phyloP scores from a whole-genome alignment of 768 basidiomycete genomes.

The Mycena maculata region DNA sequence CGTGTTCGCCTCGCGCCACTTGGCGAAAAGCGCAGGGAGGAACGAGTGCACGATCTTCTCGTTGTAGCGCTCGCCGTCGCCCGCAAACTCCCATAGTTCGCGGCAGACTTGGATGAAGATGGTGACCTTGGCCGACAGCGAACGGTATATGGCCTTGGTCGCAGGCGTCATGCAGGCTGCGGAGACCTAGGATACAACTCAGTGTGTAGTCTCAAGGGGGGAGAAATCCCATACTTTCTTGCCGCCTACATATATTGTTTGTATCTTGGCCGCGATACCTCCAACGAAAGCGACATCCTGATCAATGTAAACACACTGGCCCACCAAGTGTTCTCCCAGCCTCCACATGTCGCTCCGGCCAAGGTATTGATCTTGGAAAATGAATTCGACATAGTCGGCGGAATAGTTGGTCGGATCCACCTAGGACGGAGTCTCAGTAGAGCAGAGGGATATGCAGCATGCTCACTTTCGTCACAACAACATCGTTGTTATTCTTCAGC shows the following conservation, averaged over 20 bases:
- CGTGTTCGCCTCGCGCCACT: slow-evolving; percentile 86
- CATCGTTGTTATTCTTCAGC: slow-evolving; percentile 78
- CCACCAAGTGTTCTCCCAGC: slow-evolving; percentile 82
- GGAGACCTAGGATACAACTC: slow-evolving; percentile 59
- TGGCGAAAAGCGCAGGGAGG: slow-evolving; percentile 87
- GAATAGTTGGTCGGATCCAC: slow-evolving; percentile 72
- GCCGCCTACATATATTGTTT: slow-evolving; percentile 78
- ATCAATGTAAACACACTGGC: slow-evolving; percentile 83
- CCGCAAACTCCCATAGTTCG: slow-evolving; percentile 97
- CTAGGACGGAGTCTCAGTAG: slow-evolving; percentile 51
- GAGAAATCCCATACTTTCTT: slow-evolving; percentile 60
- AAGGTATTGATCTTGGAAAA: slow-evolving; percentile 95
- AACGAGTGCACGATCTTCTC: slow-evolving; percentile 99
- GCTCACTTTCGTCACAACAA: slow-evolving; percentile 79
- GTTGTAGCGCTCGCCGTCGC: slow-evolving; percentile 94
- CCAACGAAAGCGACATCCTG: slow-evolving; percentile 91
- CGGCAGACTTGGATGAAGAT: slow-evolving; percentile 97
- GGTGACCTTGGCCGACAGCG: slow-evolving; percentile 90
- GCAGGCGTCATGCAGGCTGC: slow-evolving; percentile 82
- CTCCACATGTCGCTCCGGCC: slow-evolving; percentile 98
- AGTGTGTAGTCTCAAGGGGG: neutral
- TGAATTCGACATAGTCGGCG: slow-evolving; percentile 88
- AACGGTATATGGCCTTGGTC: slow-evolving; percentile 92
- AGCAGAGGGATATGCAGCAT: neutral
- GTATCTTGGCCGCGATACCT: slow-evolving; percentile 83